Conservation (phyloP, 352 stramenopile species). For the Phytophthora fragariaefolia region DNA sequence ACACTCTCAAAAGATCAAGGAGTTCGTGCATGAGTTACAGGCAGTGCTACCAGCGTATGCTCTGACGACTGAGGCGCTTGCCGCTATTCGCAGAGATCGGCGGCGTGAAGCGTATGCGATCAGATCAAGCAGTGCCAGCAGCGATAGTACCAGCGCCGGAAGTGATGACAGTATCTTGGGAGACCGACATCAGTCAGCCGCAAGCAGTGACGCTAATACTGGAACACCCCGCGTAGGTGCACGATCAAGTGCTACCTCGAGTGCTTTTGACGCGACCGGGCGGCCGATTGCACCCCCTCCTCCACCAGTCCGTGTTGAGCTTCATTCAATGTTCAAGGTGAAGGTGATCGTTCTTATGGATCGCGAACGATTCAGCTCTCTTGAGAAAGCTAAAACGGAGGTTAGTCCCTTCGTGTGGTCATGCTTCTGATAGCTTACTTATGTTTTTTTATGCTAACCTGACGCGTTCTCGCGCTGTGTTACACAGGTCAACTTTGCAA, state of each 20-base stretch:
- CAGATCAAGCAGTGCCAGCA: slow-evolving; percentile 41
- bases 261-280: slow-evolving; percentile 40
- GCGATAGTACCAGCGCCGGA: slow-evolving; percentile 33
- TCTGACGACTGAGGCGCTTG: slow-evolving; percentile 32
- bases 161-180: slow-evolving; percentile 36
- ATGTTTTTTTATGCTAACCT: not conserved
- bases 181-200: slow-evolving; percentile 26
- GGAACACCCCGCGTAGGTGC: slow-evolving; percentile 11
- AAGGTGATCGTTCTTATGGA: slow-evolving; percentile 72
- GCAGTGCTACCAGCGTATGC: slow-evolving; percentile 44
- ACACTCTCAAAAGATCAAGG: slow-evolving; percentile 48
- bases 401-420: slow-evolving; percentile 42
- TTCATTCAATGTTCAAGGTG: slow-evolving; percentile 63
- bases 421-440: not conserved
- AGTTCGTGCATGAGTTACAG: slow-evolving; percentile 49
- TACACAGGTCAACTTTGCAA: slow-evolving; percentile 70
- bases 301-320: slow-evolving; percentile 46
- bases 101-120: slow-evolving; percentile 13
- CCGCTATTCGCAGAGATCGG: slow-evolving; percentile 30
- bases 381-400: slow-evolving; percentile 72
- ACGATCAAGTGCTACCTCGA: slow-evolving; percentile 33
- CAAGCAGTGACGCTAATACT: slow-evolving; percentile 31
- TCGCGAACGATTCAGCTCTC: slow-evolving; percentile 50
- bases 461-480: no score
- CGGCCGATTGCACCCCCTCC: slow-evolving; percentile 34